Percentiles rank a stretch among this genome's conserved stretches.
Evolutionary conservation across 2,329 filamentous ascomycete species (phyloP).

Genomic region (Pezicula rhizophila): DNA sequence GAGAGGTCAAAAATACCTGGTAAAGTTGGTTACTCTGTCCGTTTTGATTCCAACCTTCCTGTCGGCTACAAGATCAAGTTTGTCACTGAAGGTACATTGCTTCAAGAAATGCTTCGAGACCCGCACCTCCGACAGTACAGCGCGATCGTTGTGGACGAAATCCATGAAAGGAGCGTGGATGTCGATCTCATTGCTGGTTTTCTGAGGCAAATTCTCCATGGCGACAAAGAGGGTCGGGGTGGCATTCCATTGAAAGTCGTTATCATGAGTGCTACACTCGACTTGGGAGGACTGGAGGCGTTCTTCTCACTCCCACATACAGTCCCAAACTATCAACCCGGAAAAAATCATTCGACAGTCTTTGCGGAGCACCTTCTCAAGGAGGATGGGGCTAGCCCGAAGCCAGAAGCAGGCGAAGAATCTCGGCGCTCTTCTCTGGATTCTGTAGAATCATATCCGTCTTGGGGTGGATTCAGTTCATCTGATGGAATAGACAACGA

Average conservation of each 20-base stretch:
- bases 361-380: slow-evolving; percentile 19
- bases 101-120: slow-evolving; percentile 88
- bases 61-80: slow-evolving; percentile 84
- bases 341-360: slow-evolving; percentile 18
- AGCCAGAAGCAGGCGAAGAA: background rate
- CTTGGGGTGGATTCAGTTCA: slow-evolving; percentile 19
- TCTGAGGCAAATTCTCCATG: slow-evolving; percentile 66
- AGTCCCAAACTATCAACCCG: slow-evolving; percentile 23
- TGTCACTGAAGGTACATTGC: slow-evolving; percentile 89
- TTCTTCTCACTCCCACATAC: slow-evolving; percentile 55
- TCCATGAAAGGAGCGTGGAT: slow-evolving; percentile 92
- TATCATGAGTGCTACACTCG: slow-evolving; percentile 95
- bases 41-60: slow-evolving; percentile 86
- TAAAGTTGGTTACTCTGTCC: slow-evolving; percentile 84
- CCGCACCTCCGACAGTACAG: slow-evolving; percentile 79
- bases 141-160: slow-evolving; percentile 88
- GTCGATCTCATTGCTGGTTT: slow-evolving; percentile 90
- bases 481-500: slow-evolving; percentile 6
- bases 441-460: slow-evolving; percentile 9
- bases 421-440: slow-evolving; percentile 11
- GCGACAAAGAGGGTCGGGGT: slow-evolving; percentile 57
- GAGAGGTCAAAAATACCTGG: slow-evolving; percentile 23
- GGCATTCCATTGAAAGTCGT: slow-evolving; percentile 78
- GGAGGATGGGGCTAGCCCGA: slow-evolving; percentile 7
- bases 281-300: slow-evolving; percentile 68